A percentile compares a stretch with the other conserved stretches of the same genome.
phyloP scores from a whole-genome alignment of 305 asterid genomes.

The Fraxinus floribunda region DNA sequence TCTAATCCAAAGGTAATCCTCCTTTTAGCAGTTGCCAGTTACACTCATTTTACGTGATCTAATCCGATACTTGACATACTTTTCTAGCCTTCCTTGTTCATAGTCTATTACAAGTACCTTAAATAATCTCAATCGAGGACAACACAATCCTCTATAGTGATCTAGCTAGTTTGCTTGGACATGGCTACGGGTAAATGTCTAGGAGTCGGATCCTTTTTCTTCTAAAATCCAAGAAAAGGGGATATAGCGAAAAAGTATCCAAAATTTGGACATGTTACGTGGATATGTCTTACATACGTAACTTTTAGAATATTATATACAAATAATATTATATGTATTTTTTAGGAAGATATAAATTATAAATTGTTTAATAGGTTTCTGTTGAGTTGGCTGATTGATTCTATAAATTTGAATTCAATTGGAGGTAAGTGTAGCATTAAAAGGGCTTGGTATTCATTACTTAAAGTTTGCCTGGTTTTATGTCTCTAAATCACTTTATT shows the following conservation, averaged over 20 bases:
- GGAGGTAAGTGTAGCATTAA: background rate
- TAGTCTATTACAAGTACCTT: background rate
- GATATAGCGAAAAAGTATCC: background rate
- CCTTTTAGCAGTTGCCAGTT: background rate
- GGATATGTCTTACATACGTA: background rate
- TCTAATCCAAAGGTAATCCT: conserved; percentile 81
- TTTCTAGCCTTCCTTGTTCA: background rate
- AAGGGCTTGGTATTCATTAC: background rate
- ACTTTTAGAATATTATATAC: background rate
- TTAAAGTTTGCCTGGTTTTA: background rate
- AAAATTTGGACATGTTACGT: background rate
- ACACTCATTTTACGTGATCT: background rate
- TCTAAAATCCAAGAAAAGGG: background rate
- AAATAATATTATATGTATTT: background rate
- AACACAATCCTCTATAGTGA: background rate
- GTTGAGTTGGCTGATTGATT: background rate
- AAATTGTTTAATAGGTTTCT: background rate
- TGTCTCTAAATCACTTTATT: background rate
- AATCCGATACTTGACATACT: background rate
- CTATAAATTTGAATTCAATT: background rate
- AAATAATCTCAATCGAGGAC: background rate
- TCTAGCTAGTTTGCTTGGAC: background rate
- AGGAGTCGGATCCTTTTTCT: background rate
- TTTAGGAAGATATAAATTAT: background rate
- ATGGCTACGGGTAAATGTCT: background rate